Conservation (phyloP, 1,284 basidiomycete genomes). For the Pholiota adiposa region DNA sequence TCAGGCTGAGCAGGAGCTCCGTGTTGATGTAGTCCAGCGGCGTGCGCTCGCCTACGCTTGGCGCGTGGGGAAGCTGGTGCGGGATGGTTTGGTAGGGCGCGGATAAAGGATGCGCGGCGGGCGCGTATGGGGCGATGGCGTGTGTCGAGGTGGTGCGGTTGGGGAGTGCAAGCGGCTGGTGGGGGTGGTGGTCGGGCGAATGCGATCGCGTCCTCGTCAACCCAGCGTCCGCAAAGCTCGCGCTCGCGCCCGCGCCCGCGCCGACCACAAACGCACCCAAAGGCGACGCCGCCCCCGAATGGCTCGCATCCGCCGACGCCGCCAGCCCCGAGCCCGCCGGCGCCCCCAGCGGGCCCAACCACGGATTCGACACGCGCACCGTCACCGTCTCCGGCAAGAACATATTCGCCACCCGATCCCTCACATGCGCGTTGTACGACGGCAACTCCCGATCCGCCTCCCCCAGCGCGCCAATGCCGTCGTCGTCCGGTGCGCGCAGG, state of each 20-base stretch:
- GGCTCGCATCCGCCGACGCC: background rate
- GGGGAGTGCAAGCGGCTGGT: no score
- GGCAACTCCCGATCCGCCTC: slow-evolving; percentile 79
- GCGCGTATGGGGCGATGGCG: no score
- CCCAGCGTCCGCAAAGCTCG: background rate
- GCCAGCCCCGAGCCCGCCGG: slow-evolving; percentile 13
- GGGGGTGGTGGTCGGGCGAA: background rate
- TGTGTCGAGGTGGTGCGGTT: background rate
- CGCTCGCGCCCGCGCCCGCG: background rate
- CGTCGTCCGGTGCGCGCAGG: no score
- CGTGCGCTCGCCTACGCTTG: slow-evolving; percentile 43
- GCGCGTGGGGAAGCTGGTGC: slow-evolving; percentile 50
- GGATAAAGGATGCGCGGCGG: slow-evolving; percentile 18
- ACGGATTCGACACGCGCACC: slow-evolving; percentile 69
- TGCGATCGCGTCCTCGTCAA: background rate
- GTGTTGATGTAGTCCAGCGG: slow-evolving; percentile 83
- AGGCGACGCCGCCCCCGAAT: background rate
- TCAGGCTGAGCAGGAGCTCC: slow-evolving; percentile 70
- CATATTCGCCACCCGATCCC: slow-evolving; percentile 87
- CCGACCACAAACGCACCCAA: background rate
- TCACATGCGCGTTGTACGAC: slow-evolving; percentile 85
- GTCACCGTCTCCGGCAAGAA: slow-evolving; percentile 66
- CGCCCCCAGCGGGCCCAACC: slow-evolving; percentile 44
- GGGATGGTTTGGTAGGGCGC: slow-evolving; percentile 29
- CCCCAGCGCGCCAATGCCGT: slow-evolving; percentile 30